phyloP scores from a whole-genome alignment of 768 basidiomycete species.

The Fistulinella prunicolor region DNA sequence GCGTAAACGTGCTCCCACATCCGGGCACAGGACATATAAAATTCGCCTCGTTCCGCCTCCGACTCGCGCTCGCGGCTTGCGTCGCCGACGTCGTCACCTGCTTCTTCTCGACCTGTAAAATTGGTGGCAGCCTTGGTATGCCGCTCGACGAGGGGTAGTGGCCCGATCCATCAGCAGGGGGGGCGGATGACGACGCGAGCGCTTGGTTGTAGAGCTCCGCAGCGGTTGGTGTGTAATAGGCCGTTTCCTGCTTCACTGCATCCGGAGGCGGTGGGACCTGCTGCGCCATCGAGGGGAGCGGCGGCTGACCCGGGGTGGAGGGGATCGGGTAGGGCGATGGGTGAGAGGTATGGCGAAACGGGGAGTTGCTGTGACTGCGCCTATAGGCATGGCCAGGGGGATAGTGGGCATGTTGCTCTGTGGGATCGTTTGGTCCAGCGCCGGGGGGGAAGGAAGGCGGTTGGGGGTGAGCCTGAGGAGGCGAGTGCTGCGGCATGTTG shows the following conservation, averaged over 20 bases:
- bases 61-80: conserved; percentile 85
- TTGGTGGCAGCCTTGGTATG: conserved; percentile 68
- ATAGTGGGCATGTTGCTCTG: conserved; percentile 34
- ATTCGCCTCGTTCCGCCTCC: conserved; percentile 86
- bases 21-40: conserved; percentile 94
- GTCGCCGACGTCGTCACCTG: conserved; percentile 95
- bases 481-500: conserved; percentile 31
- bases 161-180: conserved; percentile 19
- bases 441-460: conserved; percentile 36
- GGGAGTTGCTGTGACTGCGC: conserved; percentile 32
- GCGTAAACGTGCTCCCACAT: conserved; percentile 96
- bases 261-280: conserved; percentile 16
- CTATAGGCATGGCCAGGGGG: conserved; percentile 34
- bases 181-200: conserved; percentile 32
- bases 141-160: conserved; percentile 32
- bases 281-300: conserved; percentile 28
- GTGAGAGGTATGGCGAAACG: conserved; percentile 39
- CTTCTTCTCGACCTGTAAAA: conserved; percentile 88
- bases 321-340: conserved; percentile 39
- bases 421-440: conserved; percentile 34
- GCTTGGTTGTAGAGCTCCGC: conserved; percentile 53
- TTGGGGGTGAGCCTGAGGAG: conserved; percentile 32
- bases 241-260: conserved; percentile 40
- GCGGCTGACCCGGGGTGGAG: conserved; percentile 28
- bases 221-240: conserved; percentile 51